Base-by-base conservation (phyloP, 2,329 filamentous ascomycete species). In the Lasiodiplodia hormozganensis region DNA sequence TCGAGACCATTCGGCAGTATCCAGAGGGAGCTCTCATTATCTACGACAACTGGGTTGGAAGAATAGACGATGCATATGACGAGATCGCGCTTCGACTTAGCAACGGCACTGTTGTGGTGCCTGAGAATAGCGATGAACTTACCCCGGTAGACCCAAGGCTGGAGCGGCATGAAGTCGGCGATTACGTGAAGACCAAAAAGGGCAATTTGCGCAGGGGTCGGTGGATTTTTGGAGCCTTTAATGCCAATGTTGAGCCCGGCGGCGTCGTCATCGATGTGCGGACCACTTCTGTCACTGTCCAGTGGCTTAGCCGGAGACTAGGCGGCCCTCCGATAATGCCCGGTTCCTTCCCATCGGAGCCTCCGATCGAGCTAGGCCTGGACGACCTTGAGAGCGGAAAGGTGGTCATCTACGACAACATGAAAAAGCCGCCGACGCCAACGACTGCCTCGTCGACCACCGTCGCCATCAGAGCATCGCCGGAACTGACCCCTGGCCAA, bases 21-120 rank as follows among this genome's bases (percentile, higher is more conserved):
- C 73, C 79, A 6, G 82, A 84, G 69, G 85, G 85, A 4, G 84
- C 86, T 65, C 79, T 85, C 38, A 79, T 89, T 25, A 79, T 88
- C 14, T 86, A 85, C 73, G 79, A 83, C 21, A 82, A 86, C 71
- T 89, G 87, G 85, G 74, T 89, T 4, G 88, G 88, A 1, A 76
- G 83, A 12, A 82, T 89, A 4, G 80, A 84, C 62, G 79, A 83
- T 2, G 78, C 85, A 54, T 78, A 81, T 36, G 81, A 85, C 58
- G 82, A 85, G 64, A 79, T 88, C 16, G 80, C 84, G 2, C 70
- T 89, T 31, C 82, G 80, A 52, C 79, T 89, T 14, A 73, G 78
- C 7, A 85, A 89, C 73, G 84, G 83, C 58, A 85, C 81, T 38
- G 82, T 88, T 2, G 87, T 89, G 10, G 81, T 85, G 3, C 80